phyloP scores from a whole-genome alignment of 1,139 yeast species.

The Candida sanyaensis region DNA sequence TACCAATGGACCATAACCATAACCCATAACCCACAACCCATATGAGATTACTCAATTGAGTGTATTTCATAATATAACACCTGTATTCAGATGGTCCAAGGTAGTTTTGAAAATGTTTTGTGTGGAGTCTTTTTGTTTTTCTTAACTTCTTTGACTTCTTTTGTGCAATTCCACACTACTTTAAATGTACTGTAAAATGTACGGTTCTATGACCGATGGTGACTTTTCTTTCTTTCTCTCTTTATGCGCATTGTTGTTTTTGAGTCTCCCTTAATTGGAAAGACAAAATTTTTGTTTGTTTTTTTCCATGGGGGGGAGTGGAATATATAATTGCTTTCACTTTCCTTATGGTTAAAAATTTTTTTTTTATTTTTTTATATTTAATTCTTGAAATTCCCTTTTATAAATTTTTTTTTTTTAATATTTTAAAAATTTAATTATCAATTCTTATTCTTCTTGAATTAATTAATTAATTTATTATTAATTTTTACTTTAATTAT shows the following conservation, averaged over 20 bases:
- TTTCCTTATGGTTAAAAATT: background rate
- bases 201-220: background rate
- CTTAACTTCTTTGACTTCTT: background rate
- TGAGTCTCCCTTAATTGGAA: constrained; percentile 3
- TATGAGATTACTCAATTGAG: constrained; percentile 2
- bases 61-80: background rate
- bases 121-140: background rate
- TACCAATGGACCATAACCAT: constrained; percentile 1
- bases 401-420: background rate
- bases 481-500: background rate
- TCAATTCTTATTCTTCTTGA: background rate
- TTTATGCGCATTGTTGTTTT: background rate
- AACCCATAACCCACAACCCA: no score
- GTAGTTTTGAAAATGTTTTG: background rate
- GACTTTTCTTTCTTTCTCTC: constrained; percentile 1
- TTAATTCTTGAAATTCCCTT: background rate
- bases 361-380: background rate
- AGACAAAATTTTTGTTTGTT: constrained; percentile 1
- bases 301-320: background rate
- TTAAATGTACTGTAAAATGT: no score
- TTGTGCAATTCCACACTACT: background rate
- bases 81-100: background rate
- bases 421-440: background rate
- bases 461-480: background rate
- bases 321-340: constrained; percentile 6